Evolutionary conservation across 192 early-diverging fungal species (phyloP).

Genomic region (Backusella psychrophila): DNA sequence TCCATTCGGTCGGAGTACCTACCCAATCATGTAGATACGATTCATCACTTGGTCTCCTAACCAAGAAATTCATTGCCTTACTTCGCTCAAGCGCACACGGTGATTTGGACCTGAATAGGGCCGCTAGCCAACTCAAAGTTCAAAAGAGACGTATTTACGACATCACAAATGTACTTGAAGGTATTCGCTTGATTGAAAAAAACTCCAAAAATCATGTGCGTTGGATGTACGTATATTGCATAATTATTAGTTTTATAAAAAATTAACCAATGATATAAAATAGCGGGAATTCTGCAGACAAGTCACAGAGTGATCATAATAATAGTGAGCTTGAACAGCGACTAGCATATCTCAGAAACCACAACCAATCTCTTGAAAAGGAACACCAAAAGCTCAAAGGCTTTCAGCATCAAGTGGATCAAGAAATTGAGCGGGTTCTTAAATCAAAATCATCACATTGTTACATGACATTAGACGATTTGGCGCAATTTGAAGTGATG

Average conservation of each 20-base stretch:
- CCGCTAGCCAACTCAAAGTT: constrained; percentile 54
- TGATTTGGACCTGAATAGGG: constrained; percentile 58
- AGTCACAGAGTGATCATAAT: background rate
- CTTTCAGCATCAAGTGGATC: constrained; percentile 9
- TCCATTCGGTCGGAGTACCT: background rate
- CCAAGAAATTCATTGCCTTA: constrained; percentile 57
- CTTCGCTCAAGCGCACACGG: constrained; percentile 47
- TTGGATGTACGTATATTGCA: constrained; percentile 52
- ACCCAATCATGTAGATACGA: constrained; percentile 28
- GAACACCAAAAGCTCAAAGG: constrained; percentile 1
- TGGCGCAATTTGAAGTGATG: constrained; percentile 18
- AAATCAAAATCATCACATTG: constrained; percentile 12
- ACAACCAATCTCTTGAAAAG: constrained; percentile 14
- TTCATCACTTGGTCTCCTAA: constrained; percentile 55
- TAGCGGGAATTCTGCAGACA: constrained; percentile 14
- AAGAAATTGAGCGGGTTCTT: constrained; percentile 6
- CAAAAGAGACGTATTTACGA: constrained; percentile 72
- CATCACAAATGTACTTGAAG: constrained; percentile 69
- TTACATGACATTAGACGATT: constrained; percentile 24
- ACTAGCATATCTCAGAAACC: background rate
- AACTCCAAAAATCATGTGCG: constrained; percentile 66
- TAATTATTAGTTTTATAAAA: background rate
- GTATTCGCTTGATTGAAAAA: constrained; percentile 64
- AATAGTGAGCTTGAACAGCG: background rate
- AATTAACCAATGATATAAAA: background rate